Evolutionary conservation across 768 basidiomycete genomes (phyloP), one percentile per base, ranked within the genome.

Genomic region (Boletus rufocinnamomeus): DNA sequence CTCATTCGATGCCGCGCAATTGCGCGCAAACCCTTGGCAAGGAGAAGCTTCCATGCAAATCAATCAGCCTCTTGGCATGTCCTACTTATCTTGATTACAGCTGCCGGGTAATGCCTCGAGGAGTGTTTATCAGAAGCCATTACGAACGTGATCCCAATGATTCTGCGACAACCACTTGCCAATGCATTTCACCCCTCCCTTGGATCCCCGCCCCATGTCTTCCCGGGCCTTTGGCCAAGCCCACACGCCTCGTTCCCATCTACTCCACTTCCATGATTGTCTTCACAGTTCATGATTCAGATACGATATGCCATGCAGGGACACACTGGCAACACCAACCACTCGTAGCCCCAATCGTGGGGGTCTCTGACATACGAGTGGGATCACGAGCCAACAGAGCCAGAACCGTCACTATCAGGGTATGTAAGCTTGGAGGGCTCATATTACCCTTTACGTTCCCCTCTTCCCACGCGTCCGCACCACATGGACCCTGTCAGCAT

Each of bases 41-140:
- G 28, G 25, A 41, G 32, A 54, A 54, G 16, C 59, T 56, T 61
- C 59, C 64, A 51, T 64, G 59, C 27, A 53, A 48, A 64, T 69
- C 59, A 37, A 61, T 63, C 65, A 57, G 13, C 43, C 38, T 19
- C 52, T 57, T 62, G 57, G 44, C 51, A 54, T 8, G 17, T 27
- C 44, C 25, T 17, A 52, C 46, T 54, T 38, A 53, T 63, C 57
- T 50, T 46, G 35, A 37, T 56, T 35, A 44, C 32, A 59, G 19
- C 56, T 40, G 7, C 52, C 56, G 44, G 38, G 28, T 19, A 45
- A 50, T 28, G 38, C 63, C 41, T 57, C 57, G 60, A 57, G 55
- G 55, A 49, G 50, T n/a, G 32, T 30, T 46, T 57, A 59, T 59
- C 52, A 54, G 57, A 65, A 64, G 47, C 54, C 46, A 40, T 56